A percentile compares a stretch with the other conserved stretches of the same genome.
Evolutionary conservation across 805 yeast genomes (phyloP).

Genomic region (Lipomyces mesembrius): DNA sequence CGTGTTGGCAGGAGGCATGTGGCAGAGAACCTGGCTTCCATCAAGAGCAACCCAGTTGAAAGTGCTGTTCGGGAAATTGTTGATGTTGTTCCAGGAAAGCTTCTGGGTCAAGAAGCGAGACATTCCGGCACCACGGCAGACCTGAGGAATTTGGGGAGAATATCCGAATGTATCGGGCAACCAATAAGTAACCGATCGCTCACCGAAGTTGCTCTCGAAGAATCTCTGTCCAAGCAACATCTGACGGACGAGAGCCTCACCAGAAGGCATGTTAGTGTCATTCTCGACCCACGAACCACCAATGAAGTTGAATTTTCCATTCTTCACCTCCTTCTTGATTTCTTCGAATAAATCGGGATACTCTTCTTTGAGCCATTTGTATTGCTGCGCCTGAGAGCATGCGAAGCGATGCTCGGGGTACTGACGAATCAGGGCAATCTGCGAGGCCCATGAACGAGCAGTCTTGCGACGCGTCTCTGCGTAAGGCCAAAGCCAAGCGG

Average conservation of each 20-base stretch:
- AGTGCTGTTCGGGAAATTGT: conserved; percentile 84
- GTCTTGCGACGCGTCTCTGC: conserved; percentile 93
- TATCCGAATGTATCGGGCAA: conserved; percentile 97
- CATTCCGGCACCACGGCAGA: conserved; percentile 85
- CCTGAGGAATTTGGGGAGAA: conserved; percentile 91
- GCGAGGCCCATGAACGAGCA: conserved; percentile 95
- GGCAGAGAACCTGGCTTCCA: conserved; percentile 84
- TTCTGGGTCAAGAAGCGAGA: conserved; percentile 88
- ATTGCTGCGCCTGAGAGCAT: conserved; percentile 96
- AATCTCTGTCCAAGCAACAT: conserved; percentile 88
- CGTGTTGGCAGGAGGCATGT: conserved; percentile 98
- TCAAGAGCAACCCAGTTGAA: conserved; percentile 96
- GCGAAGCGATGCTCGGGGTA: conserved; percentile 94
- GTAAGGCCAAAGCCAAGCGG: conserved; percentile 99
- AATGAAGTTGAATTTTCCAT: conserved; percentile 80
- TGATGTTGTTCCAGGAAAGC: conserved; percentile 94
- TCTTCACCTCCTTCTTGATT: conserved; percentile 61
- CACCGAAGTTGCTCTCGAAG: conserved; percentile 78
- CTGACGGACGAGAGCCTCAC: conserved; percentile 88
- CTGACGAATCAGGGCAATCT: conserved; percentile 76
- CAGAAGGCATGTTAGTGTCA: conserved; percentile 94
- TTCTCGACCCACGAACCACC: conserved; percentile 99
- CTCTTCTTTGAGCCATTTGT: conserved; percentile 84
- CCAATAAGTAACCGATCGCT: conserved; percentile 81
- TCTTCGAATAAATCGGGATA: conserved; percentile 78